Conservation (phyloP, 73 alveolate genomes). For the Symbiodinium natans region DNA sequence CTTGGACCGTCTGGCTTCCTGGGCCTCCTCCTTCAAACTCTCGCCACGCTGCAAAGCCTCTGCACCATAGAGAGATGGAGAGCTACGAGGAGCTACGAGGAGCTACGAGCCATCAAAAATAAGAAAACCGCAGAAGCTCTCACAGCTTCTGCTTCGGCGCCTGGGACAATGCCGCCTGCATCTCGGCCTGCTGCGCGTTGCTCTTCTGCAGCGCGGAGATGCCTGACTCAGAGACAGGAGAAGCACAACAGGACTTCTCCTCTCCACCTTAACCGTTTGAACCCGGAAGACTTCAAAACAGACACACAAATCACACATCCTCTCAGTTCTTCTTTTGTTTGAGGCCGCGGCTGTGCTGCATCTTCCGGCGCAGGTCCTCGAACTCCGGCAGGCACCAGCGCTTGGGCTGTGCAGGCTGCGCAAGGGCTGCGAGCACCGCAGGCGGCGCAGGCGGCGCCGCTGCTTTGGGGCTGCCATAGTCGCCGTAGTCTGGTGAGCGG, state of each 20-base stretch:
- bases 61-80: too few relatives aligned
- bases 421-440: too few relatives aligned
- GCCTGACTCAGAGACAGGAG: too few relatives aligned
- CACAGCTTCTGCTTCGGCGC: not conserved
- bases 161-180: conserved; percentile 51
- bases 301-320: too few relatives aligned
- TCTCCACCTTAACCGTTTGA: too few relatives aligned
- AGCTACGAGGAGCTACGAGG: too few relatives aligned
- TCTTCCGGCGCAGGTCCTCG: conserved; percentile 18
- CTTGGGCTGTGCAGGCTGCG: not conserved
- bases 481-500: not conserved
- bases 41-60: conserved; percentile 39
- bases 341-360: not conserved
- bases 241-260: too few relatives aligned
- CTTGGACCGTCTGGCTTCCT: conserved; percentile 70
- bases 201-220: not conserved
- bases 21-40: conserved; percentile 56
- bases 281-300: too few relatives aligned
- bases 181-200: conserved; percentile 27
- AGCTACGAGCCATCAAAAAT: too few relatives aligned
- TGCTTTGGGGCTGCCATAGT: too few relatives aligned
- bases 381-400: conserved; percentile 12
- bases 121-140: too few relatives aligned
- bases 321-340: too few relatives aligned
- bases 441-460: not conserved